Evolutionary conservation across 2,329 filamentous ascomycete genomes (phyloP).

Genomic region (Aspergillus eucalypticola): DNA sequence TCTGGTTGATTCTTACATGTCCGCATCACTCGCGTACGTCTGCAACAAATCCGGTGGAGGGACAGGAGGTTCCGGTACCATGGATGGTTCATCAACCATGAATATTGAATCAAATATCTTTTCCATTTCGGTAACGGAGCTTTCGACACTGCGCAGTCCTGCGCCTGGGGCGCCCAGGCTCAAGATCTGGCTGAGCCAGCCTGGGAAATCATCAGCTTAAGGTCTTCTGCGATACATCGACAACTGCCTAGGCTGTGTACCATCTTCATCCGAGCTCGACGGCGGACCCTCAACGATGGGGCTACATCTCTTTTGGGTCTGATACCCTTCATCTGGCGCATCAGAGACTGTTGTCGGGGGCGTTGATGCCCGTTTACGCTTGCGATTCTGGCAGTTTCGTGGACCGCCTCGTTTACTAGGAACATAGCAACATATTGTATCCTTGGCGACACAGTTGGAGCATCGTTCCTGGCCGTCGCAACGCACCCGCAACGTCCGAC

Average conservation of each 20-base stretch:
- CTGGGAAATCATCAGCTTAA: slow-evolving; percentile 3
- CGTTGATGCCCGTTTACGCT: slow-evolving; percentile 1
- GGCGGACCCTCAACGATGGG: not conserved
- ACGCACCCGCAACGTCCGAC: slow-evolving; percentile 49
- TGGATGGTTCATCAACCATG: slow-evolving; percentile 1
- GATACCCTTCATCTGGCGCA: not conserved
- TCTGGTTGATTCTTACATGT: slow-evolving; percentile 38
- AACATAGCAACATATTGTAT: slow-evolving; percentile 23
- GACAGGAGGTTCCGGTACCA: not conserved
- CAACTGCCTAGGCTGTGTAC: not conserved
- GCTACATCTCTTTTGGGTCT: not conserved
- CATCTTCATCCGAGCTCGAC: slow-evolving; percentile 1
- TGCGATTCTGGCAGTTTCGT: not conserved
- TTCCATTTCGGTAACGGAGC: slow-evolving; percentile 51
- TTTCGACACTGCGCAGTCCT: slow-evolving; percentile 50
- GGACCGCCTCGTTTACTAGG: slow-evolving; percentile 5
- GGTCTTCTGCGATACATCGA: not conserved
- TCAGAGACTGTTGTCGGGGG: not conserved
- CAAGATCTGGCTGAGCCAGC: slow-evolving; percentile 20
- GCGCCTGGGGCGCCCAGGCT: slow-evolving; percentile 48
- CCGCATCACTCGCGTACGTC: slow-evolving; percentile 44
- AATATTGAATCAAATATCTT: slow-evolving; percentile 48
- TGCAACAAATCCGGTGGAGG: slow-evolving; percentile 33
- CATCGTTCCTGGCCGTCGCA: slow-evolving; percentile 51
- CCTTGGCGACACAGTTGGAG: slow-evolving; percentile 33